A percentile compares a stretch with the other conserved stretches of the same genome.
Conservation (phyloP, 148 eudicot genomes). For the Dianthus caryophyllus region DNA sequence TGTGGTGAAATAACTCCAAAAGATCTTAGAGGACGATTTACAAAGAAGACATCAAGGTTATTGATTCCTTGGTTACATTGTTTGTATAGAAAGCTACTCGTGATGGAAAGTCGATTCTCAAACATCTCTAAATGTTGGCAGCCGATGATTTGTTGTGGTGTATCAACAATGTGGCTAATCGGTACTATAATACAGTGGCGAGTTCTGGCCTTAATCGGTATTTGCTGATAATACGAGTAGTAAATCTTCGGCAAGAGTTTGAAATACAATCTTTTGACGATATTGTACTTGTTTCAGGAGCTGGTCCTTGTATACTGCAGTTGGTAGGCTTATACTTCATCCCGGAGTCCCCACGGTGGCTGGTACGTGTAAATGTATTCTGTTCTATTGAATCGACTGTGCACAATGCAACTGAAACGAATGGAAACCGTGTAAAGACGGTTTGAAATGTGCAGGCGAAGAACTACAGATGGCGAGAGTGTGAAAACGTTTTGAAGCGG, state of each 20-base stretch:
- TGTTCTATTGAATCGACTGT: no score
- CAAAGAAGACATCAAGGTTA: conserved; percentile 72
- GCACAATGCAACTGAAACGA: no score
- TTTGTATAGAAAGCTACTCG: no score
- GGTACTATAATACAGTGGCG: conserved; percentile 63
- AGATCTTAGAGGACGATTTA: conserved; percentile 71
- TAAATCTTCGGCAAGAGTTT: not conserved
- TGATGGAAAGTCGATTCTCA: not conserved
- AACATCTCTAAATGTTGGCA: conserved; percentile 33
- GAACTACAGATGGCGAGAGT: conserved; percentile 43
- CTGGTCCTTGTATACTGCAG: conserved; percentile 51
- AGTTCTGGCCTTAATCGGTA: conserved; percentile 53
- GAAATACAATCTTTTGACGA: conserved; percentile 3
- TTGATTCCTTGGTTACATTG: conserved; percentile 5
- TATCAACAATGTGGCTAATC: conserved; percentile 49
- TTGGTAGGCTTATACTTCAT: conserved; percentile 56
- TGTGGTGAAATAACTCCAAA: conserved; percentile 82
- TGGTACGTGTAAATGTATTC: conserved; percentile 38
- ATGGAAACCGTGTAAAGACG: no score
- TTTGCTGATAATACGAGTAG: not conserved
- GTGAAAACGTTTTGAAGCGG: conserved; percentile 45
- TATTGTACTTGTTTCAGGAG: conserved; percentile 38
- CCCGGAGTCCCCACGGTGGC: conserved; percentile 84
- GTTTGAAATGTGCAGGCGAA: conserved; percentile 46
- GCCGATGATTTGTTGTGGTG: conserved; percentile 65